Evolutionary conservation across 1,139 yeast genomes (phyloP), one percentile per base, ranked within the genome.

Genomic region (Suhomyces wounanorum): DNA sequence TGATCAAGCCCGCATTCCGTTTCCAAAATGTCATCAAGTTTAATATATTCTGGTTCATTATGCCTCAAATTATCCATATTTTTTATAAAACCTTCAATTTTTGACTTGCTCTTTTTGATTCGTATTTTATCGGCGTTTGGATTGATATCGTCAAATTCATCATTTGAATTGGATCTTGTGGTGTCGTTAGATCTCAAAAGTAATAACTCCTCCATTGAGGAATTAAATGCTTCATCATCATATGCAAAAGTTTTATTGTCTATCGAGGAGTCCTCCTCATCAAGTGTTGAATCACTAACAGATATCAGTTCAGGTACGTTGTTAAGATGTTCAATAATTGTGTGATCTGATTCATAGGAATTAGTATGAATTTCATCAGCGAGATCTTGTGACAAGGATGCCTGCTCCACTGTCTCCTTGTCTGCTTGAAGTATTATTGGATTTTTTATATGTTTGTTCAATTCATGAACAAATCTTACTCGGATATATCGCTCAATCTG

Each of bases 41-140:
- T 52, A 28, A 55, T 52, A 18, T 47, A 52, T 41, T 50, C 56
- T 6, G 52, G 59, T 45, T 70, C 75, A 49, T 73, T 73, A 48
- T 72, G 77, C 38, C 76, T 55, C 47, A 73, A 52, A 54, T 73
- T 73, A 48, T 64, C 62, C 41, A 72, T 57, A 45, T 70, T 67
- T 11, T 57, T 61, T 14, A 69, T 59, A 51, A 70, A 70, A 21
- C 56, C 59, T 21, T 57, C 56, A 7, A 53, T 48, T 18, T 43
- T 50, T 38, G 40, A 44, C 39, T 42, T 36, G 33, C 47, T 30
- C 45, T 47, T 40, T 25, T 40, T 31, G 4, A 11, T 11, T 7
- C 37, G 33, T 28, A 38, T 18, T 17, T 43, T 43, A 23, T 33
- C 36, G 8, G 23, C 13, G 11, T 9, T 18, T 23, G 33, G 10